Evolutionary conservation across 306 rosid species (phyloP).

Genomic region (Astragalus glycyphyllos): DNA sequence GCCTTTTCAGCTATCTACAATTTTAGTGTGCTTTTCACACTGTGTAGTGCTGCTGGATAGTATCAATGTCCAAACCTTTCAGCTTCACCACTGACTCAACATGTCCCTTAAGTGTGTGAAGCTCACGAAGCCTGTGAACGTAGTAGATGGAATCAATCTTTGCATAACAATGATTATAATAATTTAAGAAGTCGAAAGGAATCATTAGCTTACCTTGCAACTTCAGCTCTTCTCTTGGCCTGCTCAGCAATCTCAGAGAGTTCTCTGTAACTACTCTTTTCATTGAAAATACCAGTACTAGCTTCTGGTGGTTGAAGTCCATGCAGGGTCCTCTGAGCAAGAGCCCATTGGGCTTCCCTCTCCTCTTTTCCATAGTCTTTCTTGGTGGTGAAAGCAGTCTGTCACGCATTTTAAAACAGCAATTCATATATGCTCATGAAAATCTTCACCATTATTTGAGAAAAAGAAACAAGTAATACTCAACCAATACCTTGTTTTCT

Average conservation of each 20-base stretch:
- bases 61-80: constrained; percentile 91
- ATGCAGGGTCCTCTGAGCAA: constrained; percentile 94
- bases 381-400: constrained; percentile 99
- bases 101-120: constrained; percentile 92
- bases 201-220: constrained; percentile 74
- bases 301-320: constrained; percentile 94
- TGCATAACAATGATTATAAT: background rate
- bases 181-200: background rate
- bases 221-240: constrained; percentile 98
- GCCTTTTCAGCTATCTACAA: constrained; percentile 42
- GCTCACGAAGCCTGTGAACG: constrained; percentile 84
- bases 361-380: constrained; percentile 94
- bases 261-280: constrained; percentile 91
- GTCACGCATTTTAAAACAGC: constrained; percentile 39
- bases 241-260: constrained; percentile 98
- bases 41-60: constrained; percentile 96
- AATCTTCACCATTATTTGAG: constrained; percentile 10
- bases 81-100: constrained; percentile 99
- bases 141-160: background rate
- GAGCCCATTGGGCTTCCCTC: constrained; percentile 99
- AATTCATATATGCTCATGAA: constrained; percentile 24
- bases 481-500: constrained; percentile 77
- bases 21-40: constrained; percentile 57
- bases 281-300: constrained; percentile 58
- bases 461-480: background rate